Conservation (phyloP, 2,329 filamentous ascomycete genomes). For the Penicillium decumbens region DNA sequence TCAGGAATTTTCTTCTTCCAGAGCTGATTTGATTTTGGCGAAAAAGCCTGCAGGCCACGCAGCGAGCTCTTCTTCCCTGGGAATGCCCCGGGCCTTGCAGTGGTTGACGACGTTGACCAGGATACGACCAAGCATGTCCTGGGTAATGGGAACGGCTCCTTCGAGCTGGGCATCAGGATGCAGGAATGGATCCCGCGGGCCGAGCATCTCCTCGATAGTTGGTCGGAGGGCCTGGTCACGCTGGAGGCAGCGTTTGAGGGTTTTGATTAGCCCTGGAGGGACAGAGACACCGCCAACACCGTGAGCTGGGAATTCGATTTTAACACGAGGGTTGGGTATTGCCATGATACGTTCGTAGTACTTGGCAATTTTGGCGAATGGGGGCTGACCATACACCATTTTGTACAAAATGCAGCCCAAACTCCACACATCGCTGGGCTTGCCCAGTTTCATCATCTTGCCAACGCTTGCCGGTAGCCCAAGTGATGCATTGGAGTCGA, state of each 20-base stretch:
- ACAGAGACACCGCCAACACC: constrained; percentile 49
- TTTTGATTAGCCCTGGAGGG: constrained; percentile 53
- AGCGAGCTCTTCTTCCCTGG: constrained; percentile 53
- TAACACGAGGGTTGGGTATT: constrained; percentile 48
- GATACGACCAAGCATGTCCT: constrained; percentile 58
- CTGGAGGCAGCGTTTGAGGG: constrained; percentile 55
- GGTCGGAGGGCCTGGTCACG: constrained; percentile 55
- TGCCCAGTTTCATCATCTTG: constrained; percentile 92
- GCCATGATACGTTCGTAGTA: constrained; percentile 71
- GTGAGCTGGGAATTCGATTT: constrained; percentile 45
- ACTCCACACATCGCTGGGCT: constrained; percentile 94
- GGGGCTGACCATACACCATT: constrained; percentile 95
- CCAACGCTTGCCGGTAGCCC: constrained; percentile 45
- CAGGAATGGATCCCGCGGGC: constrained; percentile 53
- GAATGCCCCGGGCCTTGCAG: constrained; percentile 53
- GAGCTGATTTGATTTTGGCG: constrained; percentile 45
- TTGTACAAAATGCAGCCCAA: constrained; percentile 95
- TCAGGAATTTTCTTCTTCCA: constrained; percentile 41
- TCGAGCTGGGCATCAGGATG: constrained; percentile 51
- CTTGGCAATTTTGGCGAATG: constrained; percentile 87
- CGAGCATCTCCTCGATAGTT: constrained; percentile 54
- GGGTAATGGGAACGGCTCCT: constrained; percentile 48
- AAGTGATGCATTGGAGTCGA: constrained; percentile 70
- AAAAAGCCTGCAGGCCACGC: constrained; percentile 48
- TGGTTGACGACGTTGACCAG: constrained; percentile 57